Evolutionary conservation across 768 basidiomycete genomes (phyloP).

Genomic region (Pleurotus djamor): DNA sequence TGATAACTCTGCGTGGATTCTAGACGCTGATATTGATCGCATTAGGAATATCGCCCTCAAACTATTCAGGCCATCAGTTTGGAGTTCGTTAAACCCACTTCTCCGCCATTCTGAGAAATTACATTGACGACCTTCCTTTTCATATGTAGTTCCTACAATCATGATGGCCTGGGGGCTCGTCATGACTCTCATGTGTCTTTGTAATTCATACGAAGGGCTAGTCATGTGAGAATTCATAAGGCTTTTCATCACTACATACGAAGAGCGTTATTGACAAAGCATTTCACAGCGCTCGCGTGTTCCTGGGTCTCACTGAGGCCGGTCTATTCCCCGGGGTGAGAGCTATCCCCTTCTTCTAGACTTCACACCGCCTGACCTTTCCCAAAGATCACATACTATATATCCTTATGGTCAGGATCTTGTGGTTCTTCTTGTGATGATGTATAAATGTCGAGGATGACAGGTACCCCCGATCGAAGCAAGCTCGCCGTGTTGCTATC

Average conservation of each 20-base stretch:
- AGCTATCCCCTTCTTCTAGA: not conserved
- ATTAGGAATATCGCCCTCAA: constrained; percentile 21
- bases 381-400: constrained; percentile 28
- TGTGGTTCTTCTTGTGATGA: no score
- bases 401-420: constrained; percentile 38
- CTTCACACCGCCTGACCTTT: not conserved
- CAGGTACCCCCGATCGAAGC: constrained; percentile 43
- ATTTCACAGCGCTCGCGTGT: constrained; percentile 21
- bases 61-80: constrained; percentile 22
- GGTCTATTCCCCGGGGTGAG: constrained; percentile 24
- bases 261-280: constrained; percentile 9
- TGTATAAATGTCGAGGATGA: not conserved
- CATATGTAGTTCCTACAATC: constrained; percentile 15
- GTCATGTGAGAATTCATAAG: constrained; percentile 24
- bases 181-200: constrained; percentile 23
- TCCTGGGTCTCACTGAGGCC: constrained; percentile 21
- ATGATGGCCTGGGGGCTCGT: constrained; percentile 23
- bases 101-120: not conserved
- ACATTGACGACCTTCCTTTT: not conserved
- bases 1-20: not conserved
- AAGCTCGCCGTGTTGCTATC: constrained; percentile 49
- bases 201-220: constrained; percentile 20
- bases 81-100: constrained; percentile 14
- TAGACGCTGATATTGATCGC: not conserved
- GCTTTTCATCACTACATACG: not conserved